phyloP scores from a whole-genome alignment of 257 asterid species.

The Eucommia ulmoides region DNA sequence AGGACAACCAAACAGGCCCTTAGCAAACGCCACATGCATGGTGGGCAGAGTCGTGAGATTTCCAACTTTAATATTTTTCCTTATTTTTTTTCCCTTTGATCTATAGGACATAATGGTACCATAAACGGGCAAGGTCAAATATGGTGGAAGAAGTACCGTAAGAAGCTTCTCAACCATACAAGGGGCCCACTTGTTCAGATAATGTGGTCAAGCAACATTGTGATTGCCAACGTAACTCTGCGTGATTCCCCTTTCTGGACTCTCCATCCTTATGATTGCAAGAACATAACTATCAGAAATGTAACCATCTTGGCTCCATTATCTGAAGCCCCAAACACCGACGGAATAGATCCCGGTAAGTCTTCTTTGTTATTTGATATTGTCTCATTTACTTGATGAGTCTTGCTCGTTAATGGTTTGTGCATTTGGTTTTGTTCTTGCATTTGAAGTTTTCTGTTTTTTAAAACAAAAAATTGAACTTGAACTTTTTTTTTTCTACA shows the following conservation, averaged over 20 bases:
- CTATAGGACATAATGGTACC: constrained; percentile 77
- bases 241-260: constrained; percentile 94
- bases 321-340: constrained; percentile 83
- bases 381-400: too few species aligned
- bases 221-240: constrained; percentile 59
- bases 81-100: too few species aligned
- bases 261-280: constrained; percentile 85
- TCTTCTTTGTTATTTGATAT: constrained; percentile 8
- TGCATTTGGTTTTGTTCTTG: too few species aligned
- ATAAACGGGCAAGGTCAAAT: constrained; percentile 79
- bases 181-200: constrained; percentile 93
- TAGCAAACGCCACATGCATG: too few species aligned
- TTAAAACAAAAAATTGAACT: too few species aligned
- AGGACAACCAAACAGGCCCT: too few species aligned
- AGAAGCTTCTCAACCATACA: constrained; percentile 52
- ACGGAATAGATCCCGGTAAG: constrained; percentile 94
- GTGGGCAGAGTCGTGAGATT: too few species aligned
- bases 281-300: constrained; percentile 59
- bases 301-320: constrained; percentile 85
- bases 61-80: too few species aligned
- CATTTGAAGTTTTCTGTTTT: too few species aligned
- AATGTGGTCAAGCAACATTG: constrained; percentile 89
- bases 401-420: too few species aligned
- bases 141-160: constrained; percentile 79
- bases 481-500: too few species aligned